Conservation (phyloP, 1,284 basidiomycete genomes). For the Gomphus sp. region DNA sequence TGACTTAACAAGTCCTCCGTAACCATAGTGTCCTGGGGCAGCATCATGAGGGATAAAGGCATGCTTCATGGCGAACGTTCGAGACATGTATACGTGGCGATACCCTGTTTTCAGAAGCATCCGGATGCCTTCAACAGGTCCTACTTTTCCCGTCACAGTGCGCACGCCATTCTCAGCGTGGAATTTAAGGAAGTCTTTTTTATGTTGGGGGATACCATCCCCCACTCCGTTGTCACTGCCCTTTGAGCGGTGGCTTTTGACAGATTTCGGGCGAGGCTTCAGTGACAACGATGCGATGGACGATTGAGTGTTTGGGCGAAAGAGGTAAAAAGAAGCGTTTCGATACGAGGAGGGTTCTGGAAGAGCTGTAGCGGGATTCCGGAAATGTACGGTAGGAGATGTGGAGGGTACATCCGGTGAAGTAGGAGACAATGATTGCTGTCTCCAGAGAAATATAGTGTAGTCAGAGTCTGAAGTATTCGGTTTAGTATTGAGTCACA, state of each 20-base stretch:
- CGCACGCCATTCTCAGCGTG: constrained; percentile 89
- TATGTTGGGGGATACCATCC: constrained; percentile 46
- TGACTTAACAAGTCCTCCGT: constrained; percentile 68
- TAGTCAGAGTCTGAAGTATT: constrained; percentile 58
- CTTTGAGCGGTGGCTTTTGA: constrained; percentile 23
- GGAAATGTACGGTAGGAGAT: constrained; percentile 51
- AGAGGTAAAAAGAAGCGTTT: constrained; percentile 64
- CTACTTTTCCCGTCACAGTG: constrained; percentile 87
- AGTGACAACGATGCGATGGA: constrained; percentile 19
- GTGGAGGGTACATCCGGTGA: constrained; percentile 18
- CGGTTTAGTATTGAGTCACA: not conserved
- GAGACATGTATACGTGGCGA: constrained; percentile 90
- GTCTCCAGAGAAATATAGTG: constrained; percentile 67
- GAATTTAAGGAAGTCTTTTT: constrained; percentile 76
- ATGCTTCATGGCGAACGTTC: constrained; percentile 85
- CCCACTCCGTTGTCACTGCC: constrained; percentile 14
- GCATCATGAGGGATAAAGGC: constrained; percentile 86
- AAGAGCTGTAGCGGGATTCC: constrained; percentile 49
- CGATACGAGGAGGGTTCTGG: constrained; percentile 52
- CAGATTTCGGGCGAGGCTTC: constrained; percentile 25
- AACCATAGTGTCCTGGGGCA: constrained; percentile 76
- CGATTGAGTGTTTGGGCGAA: constrained; percentile 28
- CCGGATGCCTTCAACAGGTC: constrained; percentile 79
- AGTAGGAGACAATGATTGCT: constrained; percentile 28
- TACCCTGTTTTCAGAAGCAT: constrained; percentile 95